Percentiles rank a stretch among this genome's conserved stretches.
These are phyloP conservation scores for Colletotrichum gloeosporioides DNA, from an alignment of 2,329 filamentous ascomycete genomes.

Conservation along the genomic window DNA sequence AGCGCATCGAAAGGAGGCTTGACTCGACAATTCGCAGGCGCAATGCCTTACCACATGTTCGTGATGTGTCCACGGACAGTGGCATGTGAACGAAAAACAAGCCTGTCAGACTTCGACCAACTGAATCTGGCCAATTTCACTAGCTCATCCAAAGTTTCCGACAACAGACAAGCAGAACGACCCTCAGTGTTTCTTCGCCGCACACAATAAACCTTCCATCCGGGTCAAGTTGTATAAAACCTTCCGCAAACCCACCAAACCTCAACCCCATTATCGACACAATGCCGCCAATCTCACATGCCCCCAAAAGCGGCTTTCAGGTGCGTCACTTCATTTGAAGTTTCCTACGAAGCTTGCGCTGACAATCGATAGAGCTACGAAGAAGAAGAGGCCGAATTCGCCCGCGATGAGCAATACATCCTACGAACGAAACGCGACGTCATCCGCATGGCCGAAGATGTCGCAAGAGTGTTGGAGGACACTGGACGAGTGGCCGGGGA, in stretches of 20 bases:
- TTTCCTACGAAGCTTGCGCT: fast-evolving
- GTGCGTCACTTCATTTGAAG: neutral
- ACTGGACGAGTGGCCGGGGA: neutral
- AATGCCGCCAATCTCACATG: neutral
- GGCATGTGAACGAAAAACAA: too few species aligned
- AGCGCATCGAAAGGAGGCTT: too few species aligned
- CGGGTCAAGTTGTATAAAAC: neutral
- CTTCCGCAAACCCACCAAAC: neutral
- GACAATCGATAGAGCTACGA: neutral
- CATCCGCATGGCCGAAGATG: neutral
- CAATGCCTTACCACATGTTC: too few species aligned
- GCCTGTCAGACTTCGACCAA: too few species aligned
- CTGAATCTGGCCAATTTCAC: too few species aligned
- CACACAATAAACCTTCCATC: too few species aligned
- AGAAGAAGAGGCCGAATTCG: neutral
- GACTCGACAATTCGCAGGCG: too few species aligned
- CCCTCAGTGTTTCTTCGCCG: too few species aligned
- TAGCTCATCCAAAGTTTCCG: too few species aligned
- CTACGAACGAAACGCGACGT: neutral
- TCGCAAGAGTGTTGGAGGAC: neutral
- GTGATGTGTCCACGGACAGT: too few species aligned
- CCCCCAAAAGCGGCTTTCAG: neutral
- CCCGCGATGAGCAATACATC: neutral
- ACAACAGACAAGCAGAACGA: too few species aligned
- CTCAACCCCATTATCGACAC: neutral